Percentiles rank a stretch among this genome's conserved stretches.
phyloP scores from a whole-genome alignment of 805 yeast species.

The Candida stauntonica region DNA sequence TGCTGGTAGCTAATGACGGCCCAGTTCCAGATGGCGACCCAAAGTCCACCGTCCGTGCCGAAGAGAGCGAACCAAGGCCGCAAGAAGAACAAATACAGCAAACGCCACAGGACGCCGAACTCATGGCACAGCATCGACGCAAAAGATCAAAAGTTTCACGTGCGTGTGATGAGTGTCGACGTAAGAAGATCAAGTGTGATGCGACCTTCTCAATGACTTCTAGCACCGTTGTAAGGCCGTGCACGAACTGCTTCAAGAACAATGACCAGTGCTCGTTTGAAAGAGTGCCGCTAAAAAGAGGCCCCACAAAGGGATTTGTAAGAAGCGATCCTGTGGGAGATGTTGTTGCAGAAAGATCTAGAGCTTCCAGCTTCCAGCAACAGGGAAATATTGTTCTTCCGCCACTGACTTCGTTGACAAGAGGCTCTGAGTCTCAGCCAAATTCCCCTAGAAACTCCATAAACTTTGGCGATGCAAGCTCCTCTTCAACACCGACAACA shows the following conservation, averaged over 20 bases:
- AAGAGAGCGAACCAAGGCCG: neutral
- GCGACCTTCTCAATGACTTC: conserved; percentile 46
- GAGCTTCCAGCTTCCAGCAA: conserved; percentile 16
- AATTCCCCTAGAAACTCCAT: conserved; percentile 8
- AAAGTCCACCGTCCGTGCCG: neutral
- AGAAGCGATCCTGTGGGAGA: conserved; percentile 15
- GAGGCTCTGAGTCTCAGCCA: conserved; percentile 9
- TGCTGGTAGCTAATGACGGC: conserved; percentile 3
- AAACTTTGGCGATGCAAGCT: neutral
- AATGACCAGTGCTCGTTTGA: conserved; percentile 63
- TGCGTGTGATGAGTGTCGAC: conserved; percentile 77
- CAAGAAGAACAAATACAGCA: neutral
- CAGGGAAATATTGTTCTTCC: conserved; percentile 15
- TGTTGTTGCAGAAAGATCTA: conserved; percentile 12
- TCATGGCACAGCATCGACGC: conserved; percentile 28
- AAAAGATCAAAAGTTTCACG: conserved; percentile 71
- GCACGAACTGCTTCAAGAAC: conserved; percentile 60
- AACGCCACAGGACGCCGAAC: neutral
- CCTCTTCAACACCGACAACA: conserved; percentile 7
- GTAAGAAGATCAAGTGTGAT: conserved; percentile 69
- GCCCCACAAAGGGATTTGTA: conserved; percentile 71
- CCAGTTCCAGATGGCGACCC: neutral
- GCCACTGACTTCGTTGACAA: conserved; percentile 16
- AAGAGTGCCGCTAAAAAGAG: conserved; percentile 70
- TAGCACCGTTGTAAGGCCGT: conserved; percentile 45